Base-by-base conservation (phyloP, 169 alveolate genomes). In the Pseudocohnilembus persalinus region DNA sequence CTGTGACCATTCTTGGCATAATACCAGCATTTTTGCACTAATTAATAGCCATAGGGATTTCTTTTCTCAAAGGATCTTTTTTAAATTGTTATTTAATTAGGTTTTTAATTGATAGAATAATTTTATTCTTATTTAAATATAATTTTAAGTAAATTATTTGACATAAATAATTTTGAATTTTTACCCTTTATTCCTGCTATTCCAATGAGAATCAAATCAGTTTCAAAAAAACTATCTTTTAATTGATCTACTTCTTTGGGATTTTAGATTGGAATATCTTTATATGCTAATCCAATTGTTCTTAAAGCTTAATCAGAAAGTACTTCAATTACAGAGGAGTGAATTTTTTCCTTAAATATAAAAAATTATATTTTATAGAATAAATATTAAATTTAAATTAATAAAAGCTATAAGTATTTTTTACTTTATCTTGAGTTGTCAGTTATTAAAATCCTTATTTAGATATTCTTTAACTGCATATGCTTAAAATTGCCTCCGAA, bases 31-130 rank as follows among this genome's bases (percentile, higher is more conserved):
- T 89, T 72, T 94, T 93, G 87, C 99, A 97, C 64, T 81, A 73
- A 83, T 35, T 74, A 32, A 97, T 96, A 11, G 98, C 97, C 31
- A 84, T 92, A 30, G 98, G 97, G 0, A 97, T 97, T 80, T 96
- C 99, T 34, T 84, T 89, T 80, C 98, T 87, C 11, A 93, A 93
- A 27, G 95, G 94, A 85, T 95, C 68, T 49, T 11, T 11, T 49
- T 11, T 11, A 11, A 11, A 49, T 11, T 49, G 20, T 49, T 49
- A 11, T 49, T 49, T 49, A 49, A 11, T 4, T 20, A 49, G 20
- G 26, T 20, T 11, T 49, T 20, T 49, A 49, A 11, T 49, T 4
- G 4, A 49, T 11, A 11, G 20, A 49, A 11, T 49, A 11, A 49
- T 49, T 49, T 11, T 49, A 11, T 49, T 49, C 26, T n/a, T n/a